Conservation (phyloP, 2,329 filamentous ascomycete species). For the Sporothrix sp. region DNA sequence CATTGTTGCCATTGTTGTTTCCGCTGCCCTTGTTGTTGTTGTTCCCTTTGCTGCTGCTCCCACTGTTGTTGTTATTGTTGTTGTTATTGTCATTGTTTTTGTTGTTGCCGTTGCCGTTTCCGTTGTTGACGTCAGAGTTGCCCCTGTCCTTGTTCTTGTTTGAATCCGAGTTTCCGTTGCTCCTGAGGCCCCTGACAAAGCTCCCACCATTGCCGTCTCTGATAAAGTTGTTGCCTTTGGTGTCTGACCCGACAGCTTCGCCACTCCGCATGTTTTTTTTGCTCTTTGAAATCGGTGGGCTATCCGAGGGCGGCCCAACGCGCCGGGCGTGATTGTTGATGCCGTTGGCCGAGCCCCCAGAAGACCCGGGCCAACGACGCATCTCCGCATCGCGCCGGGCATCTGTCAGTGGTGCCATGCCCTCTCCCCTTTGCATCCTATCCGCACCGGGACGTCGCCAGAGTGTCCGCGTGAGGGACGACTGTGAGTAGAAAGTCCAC, state of each 20-base stretch:
- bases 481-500: no score
- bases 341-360: not conserved
- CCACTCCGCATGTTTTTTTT: no score
- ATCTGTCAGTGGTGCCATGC: constrained; percentile 23
- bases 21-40: constrained; percentile 11
- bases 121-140: not conserved
- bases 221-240: no score
- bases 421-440: constrained; percentile 21
- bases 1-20: constrained; percentile 3
- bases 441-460: constrained; percentile 15
- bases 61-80: not conserved
- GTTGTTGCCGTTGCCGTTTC: constrained; percentile 6
- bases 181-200: not conserved
- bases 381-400: constrained; percentile 9
- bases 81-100: not conserved
- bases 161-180: not conserved
- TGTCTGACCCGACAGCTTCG: no score
- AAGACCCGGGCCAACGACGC: constrained; percentile 14
- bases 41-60: constrained; percentile 3
- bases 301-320: no score
- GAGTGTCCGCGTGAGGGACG: constrained; percentile 7
- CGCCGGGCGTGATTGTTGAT: not conserved
- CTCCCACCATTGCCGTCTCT: not conserved
- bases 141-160: not conserved
- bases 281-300: no score